Conservation (phyloP, 2,329 filamentous ascomycete genomes). For the Stagonosporopsis rhizophila region DNA sequence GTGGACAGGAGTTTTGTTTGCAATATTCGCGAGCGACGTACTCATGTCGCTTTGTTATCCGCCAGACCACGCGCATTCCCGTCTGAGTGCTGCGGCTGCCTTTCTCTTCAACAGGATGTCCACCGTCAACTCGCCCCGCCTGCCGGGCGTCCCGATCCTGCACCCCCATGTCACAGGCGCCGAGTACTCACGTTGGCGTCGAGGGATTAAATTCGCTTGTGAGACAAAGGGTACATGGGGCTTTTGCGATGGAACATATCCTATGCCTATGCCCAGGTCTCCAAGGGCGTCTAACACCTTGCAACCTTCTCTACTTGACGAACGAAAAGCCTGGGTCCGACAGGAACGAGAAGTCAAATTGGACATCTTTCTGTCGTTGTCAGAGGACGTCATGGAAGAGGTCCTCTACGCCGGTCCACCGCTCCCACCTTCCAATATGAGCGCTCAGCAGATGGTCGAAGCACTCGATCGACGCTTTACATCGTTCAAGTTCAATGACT, state of each 20-base stretch:
- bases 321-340: slow-evolving; percentile 45
- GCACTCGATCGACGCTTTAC: slow-evolving; percentile 39
- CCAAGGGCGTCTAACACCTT: slow-evolving; percentile 24
- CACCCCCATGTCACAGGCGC: slow-evolving; percentile 36
- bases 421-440: slow-evolving; percentile 42
- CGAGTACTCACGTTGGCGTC: slow-evolving; percentile 44
- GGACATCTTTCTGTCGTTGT: slow-evolving; percentile 46
- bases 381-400: slow-evolving; percentile 48
- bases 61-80: slow-evolving; percentile 15
- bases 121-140: slow-evolving; percentile 17
- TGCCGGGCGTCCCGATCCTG: slow-evolving; percentile 41
- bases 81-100: slow-evolving; percentile 16
- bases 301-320: slow-evolving; percentile 44
- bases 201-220: slow-evolving; percentile 40
- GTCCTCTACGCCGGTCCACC: slow-evolving; percentile 46
- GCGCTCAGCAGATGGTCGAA: slow-evolving; percentile 43
- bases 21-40: neutral
- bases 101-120: slow-evolving; percentile 21
- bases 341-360: slow-evolving; percentile 47
- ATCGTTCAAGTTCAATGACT: slow-evolving; percentile 43
- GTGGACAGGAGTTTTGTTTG: neutral
- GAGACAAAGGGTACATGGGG: slow-evolving; percentile 43
- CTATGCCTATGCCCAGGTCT: slow-evolving; percentile 47
- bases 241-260: slow-evolving; percentile 40
- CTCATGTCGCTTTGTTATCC: slow-evolving; percentile 13